Base-by-base conservation (phyloP, 2,329 filamentous ascomycete species). In the Penicillium sp. region DNA sequence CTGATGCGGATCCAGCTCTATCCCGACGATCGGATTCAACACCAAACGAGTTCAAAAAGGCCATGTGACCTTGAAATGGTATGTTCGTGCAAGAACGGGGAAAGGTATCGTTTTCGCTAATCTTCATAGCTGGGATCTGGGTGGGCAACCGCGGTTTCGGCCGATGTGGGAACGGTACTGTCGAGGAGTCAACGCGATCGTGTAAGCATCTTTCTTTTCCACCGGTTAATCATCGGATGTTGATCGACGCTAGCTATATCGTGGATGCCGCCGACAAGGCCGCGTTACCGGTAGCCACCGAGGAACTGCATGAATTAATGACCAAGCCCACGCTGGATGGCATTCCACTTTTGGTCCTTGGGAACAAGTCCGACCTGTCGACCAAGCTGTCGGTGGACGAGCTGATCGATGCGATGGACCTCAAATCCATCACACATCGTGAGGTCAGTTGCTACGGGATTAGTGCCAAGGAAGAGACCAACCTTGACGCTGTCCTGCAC, bases 141-240 rank as follows among this genome's bases (percentile, higher is more conserved):
- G 92, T 54, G 92, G 92, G 37, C 92, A 98, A 69, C 90, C 92
- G 55, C 80, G 90, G 51, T 98, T 96, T 71, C 85, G 92, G 59
- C 85, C 86, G 54, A 98, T 98, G 92, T 98, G 92, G 92, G 92
- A 98, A 73, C 77, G 92, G 60, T 98, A 98, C 67, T 96, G 92
- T 69, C 86, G 89, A 48, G 92, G 88, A 35, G 92, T 96, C 53
- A 95, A 94, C 69, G 90, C 90, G 54, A 95, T 98, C 54, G 85
- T 98, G 77, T 82, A 74, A 65, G 74, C 46, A 33, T 31, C 35
- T 28, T 23, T 10, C 16, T 37, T 17, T 23, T 9, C 18, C 16
- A n/a, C n/a, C n/a, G n/a, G n/a, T n/a, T n/a, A n/a, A n/a, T 12
- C 2, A 30, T 13, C 27, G 22, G n/a, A n/a, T 30, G 29, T 12